phyloP scores from a whole-genome alignment of 78 protist species.

The Dictyostelium citrinum region DNA sequence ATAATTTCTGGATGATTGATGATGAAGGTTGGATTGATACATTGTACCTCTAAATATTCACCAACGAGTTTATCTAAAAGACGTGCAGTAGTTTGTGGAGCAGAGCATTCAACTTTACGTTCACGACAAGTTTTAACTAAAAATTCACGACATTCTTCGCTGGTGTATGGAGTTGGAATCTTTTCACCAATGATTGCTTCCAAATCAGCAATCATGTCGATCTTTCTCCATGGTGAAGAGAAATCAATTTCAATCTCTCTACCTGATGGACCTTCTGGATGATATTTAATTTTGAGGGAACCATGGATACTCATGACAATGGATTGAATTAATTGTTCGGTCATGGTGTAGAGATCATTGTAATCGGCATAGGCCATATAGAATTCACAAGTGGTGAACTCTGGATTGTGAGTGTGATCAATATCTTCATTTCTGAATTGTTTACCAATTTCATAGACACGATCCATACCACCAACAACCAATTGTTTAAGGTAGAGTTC shows the following conservation, averaged over 20 bases:
- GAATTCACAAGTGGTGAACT: conserved; percentile 99
- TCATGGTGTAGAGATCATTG: conserved; percentile 97
- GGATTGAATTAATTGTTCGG: conserved; percentile 93
- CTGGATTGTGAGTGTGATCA: conserved; percentile 99
- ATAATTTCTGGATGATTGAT: conserved; percentile 98
- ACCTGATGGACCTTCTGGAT: conserved; percentile 80
- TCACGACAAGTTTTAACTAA: conserved; percentile 81
- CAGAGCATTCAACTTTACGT: conserved; percentile 88
- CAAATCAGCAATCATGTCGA: conserved; percentile 92
- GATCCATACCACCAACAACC: conserved; percentile 99
- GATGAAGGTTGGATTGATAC: conserved; percentile 98
- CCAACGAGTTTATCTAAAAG: conserved; percentile 98
- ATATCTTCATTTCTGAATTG: conserved; percentile 99
- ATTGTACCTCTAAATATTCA: conserved; percentile 93
- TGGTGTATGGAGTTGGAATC: conserved; percentile 73
- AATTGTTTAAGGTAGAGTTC: conserved; percentile 99
- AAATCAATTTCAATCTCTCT: conserved; percentile 93
- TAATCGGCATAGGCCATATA: conserved; percentile 99
- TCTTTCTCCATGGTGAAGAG: conserved; percentile 97
- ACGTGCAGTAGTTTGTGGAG: conserved; percentile 98
- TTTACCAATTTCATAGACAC: conserved; percentile 99
- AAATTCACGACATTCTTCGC: conserved; percentile 82
- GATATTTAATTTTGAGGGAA: conserved; percentile 81
- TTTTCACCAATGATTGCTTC: conserved; percentile 85
- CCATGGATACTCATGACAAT: conserved; percentile 86